A percentile compares a stretch with the other conserved stretches of the same genome.
Conservation (phyloP, 306 rosid species). For the Pueraria montana region DNA sequence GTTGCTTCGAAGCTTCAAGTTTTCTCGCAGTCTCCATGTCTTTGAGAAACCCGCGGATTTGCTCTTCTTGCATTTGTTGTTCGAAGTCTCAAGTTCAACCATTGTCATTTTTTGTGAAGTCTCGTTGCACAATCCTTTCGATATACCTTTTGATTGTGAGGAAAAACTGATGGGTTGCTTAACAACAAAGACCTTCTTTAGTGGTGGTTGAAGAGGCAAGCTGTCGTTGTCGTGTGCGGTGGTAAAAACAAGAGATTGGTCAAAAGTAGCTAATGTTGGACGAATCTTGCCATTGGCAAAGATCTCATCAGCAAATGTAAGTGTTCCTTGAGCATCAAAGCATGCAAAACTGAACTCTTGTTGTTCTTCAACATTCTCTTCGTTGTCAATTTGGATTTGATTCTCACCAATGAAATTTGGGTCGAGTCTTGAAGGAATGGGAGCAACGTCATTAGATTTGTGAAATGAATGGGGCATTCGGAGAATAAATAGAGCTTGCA, state of each 20-base stretch:
- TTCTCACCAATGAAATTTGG: too few species aligned
- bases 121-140: background rate
- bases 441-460: background rate
- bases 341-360: background rate
- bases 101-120: background rate
- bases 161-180: background rate
- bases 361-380: background rate
- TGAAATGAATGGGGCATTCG: background rate
- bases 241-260: constrained; percentile 45
- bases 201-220: constrained; percentile 42
- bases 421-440: background rate
- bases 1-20: constrained; percentile 39
- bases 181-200: constrained; percentile 62
- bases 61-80: constrained; percentile 47
- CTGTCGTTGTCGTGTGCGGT: background rate
- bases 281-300: constrained; percentile 72
- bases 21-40: background rate
- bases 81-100: background rate
- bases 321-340: constrained; percentile 50
- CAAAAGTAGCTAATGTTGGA: constrained; percentile 51
- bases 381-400: background rate
- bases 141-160: background rate
- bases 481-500: background rate
- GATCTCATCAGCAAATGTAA: constrained; percentile 61
- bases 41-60: background rate